Base-by-base conservation (phyloP, 23 red algal species). In the Chondrus crispus region DNA sequence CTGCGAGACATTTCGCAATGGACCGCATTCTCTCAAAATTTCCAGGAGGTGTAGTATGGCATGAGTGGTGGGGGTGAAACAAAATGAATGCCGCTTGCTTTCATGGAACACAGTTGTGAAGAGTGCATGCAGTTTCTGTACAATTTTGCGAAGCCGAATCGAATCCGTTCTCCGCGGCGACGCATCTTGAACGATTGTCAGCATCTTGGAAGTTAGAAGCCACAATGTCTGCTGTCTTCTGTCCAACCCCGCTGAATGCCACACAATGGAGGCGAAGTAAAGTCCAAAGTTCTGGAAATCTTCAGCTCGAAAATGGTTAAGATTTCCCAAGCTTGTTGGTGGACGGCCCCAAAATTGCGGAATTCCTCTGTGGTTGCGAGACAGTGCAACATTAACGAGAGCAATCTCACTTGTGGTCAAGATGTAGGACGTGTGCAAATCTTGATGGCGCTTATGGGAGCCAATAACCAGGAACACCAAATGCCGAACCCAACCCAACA, bases 1-100 rank as follows among this genome's bases (percentile, higher is more conserved):
- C 1, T 80, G 40, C 2, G 2, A 80, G 36, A 50, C 39, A 46
- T 19, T 20, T 26, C 26, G 74, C 51, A 80, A 32, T 4, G 74
- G 40, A 12, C 46, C 46, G 40, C 74, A 53, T 80, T 80, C 18
- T 54, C n/a, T 36, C 39, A 80, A 50, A 24, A 80, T 2, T 5
- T 80, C n/a, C 5, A 50, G 74, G 26, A 80, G 40, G 74, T 80
- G 69, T 46, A 74, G 69, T 7, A 74, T 74, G n/a, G 69, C 69
- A 43, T 74, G 69, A 18, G 69, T 35, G 2, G 42, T 80, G 4
- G 74, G 74, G 9, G 74, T 53, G 6, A 74, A 74, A 43, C 46
- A 80, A 16, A 45, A 80, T 2, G 46, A 80, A 4, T 80, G 42
- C 14, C 26, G 3, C 40, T 12, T 16, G 22, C 40, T 39, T 18